Evolutionary conservation across 257 asterid genomes (phyloP), one percentile per base, ranked within the genome.

Genomic region (Solanum chiquidenum): DNA sequence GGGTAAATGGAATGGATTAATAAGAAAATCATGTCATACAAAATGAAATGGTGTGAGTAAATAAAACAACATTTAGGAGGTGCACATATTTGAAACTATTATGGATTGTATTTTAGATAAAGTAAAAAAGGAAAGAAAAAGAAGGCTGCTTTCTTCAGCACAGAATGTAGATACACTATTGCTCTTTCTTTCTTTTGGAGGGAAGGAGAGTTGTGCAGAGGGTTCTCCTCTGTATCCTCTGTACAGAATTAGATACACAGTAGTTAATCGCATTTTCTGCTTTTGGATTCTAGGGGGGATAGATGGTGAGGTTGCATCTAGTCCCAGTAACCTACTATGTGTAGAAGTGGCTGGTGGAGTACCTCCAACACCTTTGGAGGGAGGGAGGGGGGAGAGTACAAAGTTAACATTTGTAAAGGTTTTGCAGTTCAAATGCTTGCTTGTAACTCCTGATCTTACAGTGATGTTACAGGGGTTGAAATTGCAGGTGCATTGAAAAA

Each of bases 381-480:
- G 83, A 37, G 21, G 83, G 33, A 11, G 83, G 20, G 49, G 55
- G 55, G 55, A 37, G 83, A 75, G 55, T 44, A 27, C 66, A 44
- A 79, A 44, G 40, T 11, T 79, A 44, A 46, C 40, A 79, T 46
- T 27, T 79, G 27, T 79, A 46, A 27, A 79, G 66, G 25, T 80
- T 80, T 20, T 80, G 27, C 42, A 44, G 27, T 23, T 55, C 60
- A 14, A 85, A 37, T 85, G 87, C 87, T 85, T 85, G 89, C 90
- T 42, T 86, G 93, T 94, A 90, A 94, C 96, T 72, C 94, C 94
- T 92, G 98, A 89, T 94, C 94, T 90, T 93, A 86, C 97, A 96
- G 99, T 95, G 99, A 96, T 91, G 96, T 96, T 91, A 92, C 94
- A 92, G 99, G 99, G 90, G 98, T 96, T 90, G 99, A 96, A 94